Evolutionary conservation across 345 rosid species (phyloP).

Genomic region (Rhizophora apiculata): DNA sequence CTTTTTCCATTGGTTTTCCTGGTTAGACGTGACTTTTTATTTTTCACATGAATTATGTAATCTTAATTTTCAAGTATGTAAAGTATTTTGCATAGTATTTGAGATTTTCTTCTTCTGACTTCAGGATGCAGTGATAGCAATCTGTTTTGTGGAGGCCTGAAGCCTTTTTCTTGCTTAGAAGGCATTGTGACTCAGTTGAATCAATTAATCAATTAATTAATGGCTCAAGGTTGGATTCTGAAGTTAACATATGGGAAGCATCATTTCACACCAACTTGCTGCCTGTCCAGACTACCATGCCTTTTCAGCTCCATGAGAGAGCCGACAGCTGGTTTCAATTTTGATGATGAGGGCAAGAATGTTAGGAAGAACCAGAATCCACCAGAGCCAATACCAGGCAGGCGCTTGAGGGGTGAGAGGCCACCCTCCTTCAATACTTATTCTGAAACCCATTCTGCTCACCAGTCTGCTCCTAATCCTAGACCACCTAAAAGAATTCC

Average conservation of each 20-base stretch:
- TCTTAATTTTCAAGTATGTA: too few relatives aligned
- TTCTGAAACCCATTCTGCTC: neutral
- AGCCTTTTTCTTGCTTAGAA: too few relatives aligned
- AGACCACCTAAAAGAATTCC: neutral
- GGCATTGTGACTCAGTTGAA: too few relatives aligned
- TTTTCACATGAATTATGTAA: too few relatives aligned
- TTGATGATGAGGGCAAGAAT: neutral
- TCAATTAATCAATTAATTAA: too few relatives aligned
- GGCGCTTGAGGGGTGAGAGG: slow-evolving; percentile 15
- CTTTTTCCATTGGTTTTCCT: too few relatives aligned
- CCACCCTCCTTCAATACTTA: neutral
- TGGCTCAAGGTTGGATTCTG: neutral
- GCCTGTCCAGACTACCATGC: neutral
- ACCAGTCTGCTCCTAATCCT: neutral
- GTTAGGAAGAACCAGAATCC: neutral
- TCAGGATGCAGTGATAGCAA: too few relatives aligned
- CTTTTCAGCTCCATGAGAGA: slow-evolving; percentile 13
- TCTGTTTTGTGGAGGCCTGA: too few relatives aligned
- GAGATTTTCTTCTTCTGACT: too few relatives aligned
- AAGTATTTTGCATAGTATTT: too few relatives aligned
- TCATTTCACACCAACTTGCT: neutral
- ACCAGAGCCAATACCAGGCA: slow-evolving; percentile 19
- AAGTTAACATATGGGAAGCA: neutral
- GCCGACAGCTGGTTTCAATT: neutral
- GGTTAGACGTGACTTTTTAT: too few relatives aligned